These are phyloP conservation scores for Boletus patriciae DNA, from an alignment of 768 basidiomycete species.

Conservation along the genomic window DNA sequence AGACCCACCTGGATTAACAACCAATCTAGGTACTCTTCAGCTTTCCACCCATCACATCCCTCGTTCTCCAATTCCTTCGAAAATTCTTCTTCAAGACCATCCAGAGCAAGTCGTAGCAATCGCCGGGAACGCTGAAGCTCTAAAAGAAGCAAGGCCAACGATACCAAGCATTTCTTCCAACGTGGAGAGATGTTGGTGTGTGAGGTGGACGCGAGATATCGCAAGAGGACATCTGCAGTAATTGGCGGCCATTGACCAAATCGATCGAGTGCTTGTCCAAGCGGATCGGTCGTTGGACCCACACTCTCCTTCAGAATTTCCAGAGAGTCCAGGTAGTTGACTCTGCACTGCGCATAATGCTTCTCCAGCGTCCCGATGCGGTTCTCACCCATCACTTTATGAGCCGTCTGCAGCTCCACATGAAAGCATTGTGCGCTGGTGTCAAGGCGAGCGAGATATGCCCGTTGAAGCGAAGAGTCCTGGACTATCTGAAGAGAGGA, in stretches of 20 bases:
- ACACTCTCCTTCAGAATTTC: neutral
- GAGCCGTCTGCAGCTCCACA: neutral
- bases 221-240: neutral
- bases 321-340: neutral
- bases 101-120: neutral
- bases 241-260: neutral
- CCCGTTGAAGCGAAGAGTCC: neutral
- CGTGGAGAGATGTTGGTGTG: neutral
- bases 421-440: neutral
- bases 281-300: neutral
- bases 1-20: neutral
- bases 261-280: constrained; percentile 8
- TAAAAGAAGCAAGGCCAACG: neutral
- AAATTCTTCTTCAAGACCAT: neutral
- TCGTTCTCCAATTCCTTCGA: neutral
- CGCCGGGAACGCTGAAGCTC: neutral
- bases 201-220: neutral
- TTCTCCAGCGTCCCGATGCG: neutral
- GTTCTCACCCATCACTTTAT: too few relatives aligned
- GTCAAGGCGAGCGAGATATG: neutral
- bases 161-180: neutral
- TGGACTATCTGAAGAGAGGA: neutral
- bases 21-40: neutral
- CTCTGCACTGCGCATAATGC: neutral
- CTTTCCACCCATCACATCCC: neutral